Percentiles rank a stretch among this genome's conserved stretches.
Conservation (phyloP, 2,329 filamentous ascomycete species). For the Epichloe brachyelytri region DNA sequence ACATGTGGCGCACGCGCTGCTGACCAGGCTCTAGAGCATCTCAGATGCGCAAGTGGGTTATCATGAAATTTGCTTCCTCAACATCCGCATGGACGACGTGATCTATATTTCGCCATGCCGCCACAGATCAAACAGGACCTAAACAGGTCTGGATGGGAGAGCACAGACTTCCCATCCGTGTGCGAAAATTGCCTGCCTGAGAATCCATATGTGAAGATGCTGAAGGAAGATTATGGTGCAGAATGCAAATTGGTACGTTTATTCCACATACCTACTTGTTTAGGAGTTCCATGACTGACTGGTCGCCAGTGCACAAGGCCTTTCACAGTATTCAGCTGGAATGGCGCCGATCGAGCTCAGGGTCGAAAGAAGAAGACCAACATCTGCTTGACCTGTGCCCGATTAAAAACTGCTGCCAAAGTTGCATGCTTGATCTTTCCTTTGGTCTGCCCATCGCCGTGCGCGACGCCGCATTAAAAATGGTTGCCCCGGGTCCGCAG, state of each 20-base stretch:
- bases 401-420: conserved; percentile 98
- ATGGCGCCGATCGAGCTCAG: conserved; percentile 67
- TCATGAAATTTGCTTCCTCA: conserved; percentile 2
- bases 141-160: conserved; percentile 92
- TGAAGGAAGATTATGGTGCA: conserved; percentile 90
- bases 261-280: neutral
- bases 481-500: conserved; percentile 86
- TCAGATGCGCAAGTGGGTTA: neutral
- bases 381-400: conserved; percentile 91
- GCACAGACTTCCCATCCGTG: conserved; percentile 77
- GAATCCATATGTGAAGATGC: conserved; percentile 97
- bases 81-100: conserved; percentile 7
- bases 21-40: neutral
- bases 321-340: conserved; percentile 94
- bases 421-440: conserved; percentile 94
- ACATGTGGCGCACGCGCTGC: neutral
- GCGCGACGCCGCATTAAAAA: conserved; percentile 90
- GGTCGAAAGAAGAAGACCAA: conserved; percentile 86
- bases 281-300: conserved; percentile 2
- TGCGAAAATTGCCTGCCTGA: conserved; percentile 90
- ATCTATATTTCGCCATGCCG: conserved; percentile 41
- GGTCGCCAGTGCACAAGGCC: conserved; percentile 62
- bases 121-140: conserved; percentile 93
- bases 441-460: conserved; percentile 93
- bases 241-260: conserved; percentile 55